Conservation (phyloP, 805 yeast species). For the Nakazawaea ernobii region DNA sequence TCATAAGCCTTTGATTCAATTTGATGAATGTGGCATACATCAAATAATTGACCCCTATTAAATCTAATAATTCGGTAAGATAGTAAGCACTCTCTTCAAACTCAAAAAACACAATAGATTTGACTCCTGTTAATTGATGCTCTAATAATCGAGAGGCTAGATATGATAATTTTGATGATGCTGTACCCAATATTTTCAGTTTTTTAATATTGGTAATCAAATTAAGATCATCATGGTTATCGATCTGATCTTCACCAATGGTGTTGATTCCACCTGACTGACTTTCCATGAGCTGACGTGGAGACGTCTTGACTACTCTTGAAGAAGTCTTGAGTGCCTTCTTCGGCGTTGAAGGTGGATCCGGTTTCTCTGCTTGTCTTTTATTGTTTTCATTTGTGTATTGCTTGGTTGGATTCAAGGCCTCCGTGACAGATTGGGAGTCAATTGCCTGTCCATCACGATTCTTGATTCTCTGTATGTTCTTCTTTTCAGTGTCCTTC, state of each 20-base stretch:
- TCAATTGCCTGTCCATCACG: slow-evolving; percentile 30
- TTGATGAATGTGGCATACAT: slow-evolving; percentile 60
- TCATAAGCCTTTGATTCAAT: slow-evolving; percentile 43
- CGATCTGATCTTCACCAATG: slow-evolving; percentile 8
- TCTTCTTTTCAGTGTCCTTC: slow-evolving; percentile 33
- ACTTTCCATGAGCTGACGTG: slow-evolving; percentile 14
- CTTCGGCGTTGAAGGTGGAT: slow-evolving; percentile 3
- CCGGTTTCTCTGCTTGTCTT: slow-evolving; percentile 13
- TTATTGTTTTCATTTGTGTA: slow-evolving; percentile 19
- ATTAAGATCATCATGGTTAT: slow-evolving; percentile 20
- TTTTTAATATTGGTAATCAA: slow-evolving; percentile 20
- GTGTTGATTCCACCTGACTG: slow-evolving; percentile 19
- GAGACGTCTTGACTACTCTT: slow-evolving; percentile 3
- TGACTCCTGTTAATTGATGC: slow-evolving; percentile 39
- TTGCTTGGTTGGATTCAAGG: slow-evolving; percentile 20
- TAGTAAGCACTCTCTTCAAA: slow-evolving; percentile 69
- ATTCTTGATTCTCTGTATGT: slow-evolving; percentile 30
- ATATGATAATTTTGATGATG: slow-evolving; percentile 61
- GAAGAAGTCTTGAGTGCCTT: slow-evolving; percentile 5
- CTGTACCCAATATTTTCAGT: slow-evolving; percentile 51
- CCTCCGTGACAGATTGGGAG: slow-evolving; percentile 22
- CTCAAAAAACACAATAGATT: slow-evolving; percentile 63
- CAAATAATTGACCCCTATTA: slow-evolving; percentile 54
- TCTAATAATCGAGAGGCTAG: slow-evolving; percentile 48
- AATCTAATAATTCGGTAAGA: slow-evolving; percentile 56